Base-by-base conservation (phyloP, 1,284 basidiomycete genomes). In the Vanrija sp. region DNA sequence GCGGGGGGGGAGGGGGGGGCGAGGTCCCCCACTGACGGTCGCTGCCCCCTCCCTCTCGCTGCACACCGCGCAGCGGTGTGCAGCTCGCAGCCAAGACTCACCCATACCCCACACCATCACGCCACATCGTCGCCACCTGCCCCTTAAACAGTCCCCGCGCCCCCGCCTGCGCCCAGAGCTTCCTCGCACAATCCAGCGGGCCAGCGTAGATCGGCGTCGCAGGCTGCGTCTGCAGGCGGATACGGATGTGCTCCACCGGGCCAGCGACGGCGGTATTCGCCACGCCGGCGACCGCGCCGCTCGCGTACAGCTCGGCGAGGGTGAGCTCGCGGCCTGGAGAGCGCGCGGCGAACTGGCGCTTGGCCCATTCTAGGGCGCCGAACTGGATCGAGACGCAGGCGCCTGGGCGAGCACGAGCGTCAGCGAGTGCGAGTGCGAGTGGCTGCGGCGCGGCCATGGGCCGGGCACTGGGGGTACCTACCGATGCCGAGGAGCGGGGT, bases 211-310 rank as follows among this genome's bases (percentile, higher is more conserved):
- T 56, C 55, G 9, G 83, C 85, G 35, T 84, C 85, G 47, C 82
- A 3, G 87, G 85, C 72, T 95, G 92, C 3, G 88, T 93, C 77
- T 96, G 92, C 25, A 96, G 77, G 50, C 94, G 87, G 66, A 98
- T 98, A 80, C 95, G 88, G 66, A 98, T 92, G 71, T 98, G 93
- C 75, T 98, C 95, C 14, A 98, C 92, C 2, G 95, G 95, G 2
- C 92, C 91, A 0, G 93, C 94, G 18, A 97, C 89, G 51, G 94
- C 81, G 41, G 88, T 87, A 72, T 98, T 98, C 15, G 91, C 87
- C 20, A 97, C 74, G 35, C 95, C 94, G 22, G 93, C 94, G 25
- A 84, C 77, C 3, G 90, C 84, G 60, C 94, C 94, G 5, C 91
- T 82, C 0, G 80, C 66, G 63, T 91, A 84, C 18, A 95, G 80